Conservation (phyloP, 176 grass and related monocot genomes). For the Typha latifolia region DNA sequence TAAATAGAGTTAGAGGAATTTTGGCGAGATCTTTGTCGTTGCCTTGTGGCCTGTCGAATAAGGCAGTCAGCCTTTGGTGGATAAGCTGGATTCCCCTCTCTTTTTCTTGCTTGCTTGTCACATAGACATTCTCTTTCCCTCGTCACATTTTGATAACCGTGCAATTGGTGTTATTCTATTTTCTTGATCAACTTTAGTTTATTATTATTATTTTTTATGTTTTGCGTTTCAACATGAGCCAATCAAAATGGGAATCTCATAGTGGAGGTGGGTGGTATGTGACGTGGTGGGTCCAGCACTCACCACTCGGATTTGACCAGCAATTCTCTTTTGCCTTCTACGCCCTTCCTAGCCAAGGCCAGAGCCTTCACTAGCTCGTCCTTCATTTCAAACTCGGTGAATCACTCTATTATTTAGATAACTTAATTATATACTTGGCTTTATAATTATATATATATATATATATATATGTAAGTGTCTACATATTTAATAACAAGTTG, state of each 20-base stretch:
- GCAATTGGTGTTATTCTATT: not conserved
- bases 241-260: not conserved
- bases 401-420: too few relatives aligned
- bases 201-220: not conserved
- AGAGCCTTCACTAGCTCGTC: not conserved
- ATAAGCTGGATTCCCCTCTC: conserved; percentile 4
- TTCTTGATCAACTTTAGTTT: not conserved
- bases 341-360: not conserved
- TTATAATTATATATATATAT: too few relatives aligned
- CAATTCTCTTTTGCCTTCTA: not conserved
- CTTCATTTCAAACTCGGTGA: not conserved
- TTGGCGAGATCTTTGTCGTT: conserved; percentile 9
- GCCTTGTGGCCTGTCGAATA: conserved; percentile 4
- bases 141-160: not conserved
- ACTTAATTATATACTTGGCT: too few relatives aligned
- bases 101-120: not conserved
- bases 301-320: conserved; percentile 3
- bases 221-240: not conserved
- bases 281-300: not conserved
- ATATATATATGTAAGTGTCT: too few relatives aligned
- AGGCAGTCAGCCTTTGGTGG: not conserved
- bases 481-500: too few relatives aligned
- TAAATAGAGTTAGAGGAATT: not conserved
- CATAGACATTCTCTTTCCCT: not conserved
- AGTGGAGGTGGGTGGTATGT: conserved; percentile 4